Evolutionary conservation across 495 filamentous ascomycete genomes (phyloP).

Genomic region (Darksidea phi): DNA sequence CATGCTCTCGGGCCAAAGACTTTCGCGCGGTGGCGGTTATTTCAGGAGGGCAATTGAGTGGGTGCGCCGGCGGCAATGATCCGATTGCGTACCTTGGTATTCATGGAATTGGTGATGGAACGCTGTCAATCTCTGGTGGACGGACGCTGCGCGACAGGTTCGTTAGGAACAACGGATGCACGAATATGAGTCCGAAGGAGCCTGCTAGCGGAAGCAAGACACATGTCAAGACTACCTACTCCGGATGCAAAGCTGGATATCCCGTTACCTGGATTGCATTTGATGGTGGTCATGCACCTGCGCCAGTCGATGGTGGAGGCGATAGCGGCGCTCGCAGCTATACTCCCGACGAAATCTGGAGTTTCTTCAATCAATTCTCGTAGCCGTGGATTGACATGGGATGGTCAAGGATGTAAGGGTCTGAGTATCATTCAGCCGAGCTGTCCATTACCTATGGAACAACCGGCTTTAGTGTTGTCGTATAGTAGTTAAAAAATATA

Average conservation of each 20-base stretch:
- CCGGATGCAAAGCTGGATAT: conserved; percentile 35
- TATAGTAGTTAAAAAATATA: too few relatives aligned
- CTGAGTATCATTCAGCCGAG: too few relatives aligned
- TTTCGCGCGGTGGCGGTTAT: conserved; percentile 50
- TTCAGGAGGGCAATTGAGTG: conserved; percentile 47
- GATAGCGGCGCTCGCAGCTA: conserved; percentile 28
- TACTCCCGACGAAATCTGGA: conserved; percentile 42
- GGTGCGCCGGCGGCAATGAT: conserved; percentile 44
- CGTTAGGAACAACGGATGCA: conserved; percentile 45
- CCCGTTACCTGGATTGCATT: conserved; percentile 36
- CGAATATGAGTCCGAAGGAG: conserved; percentile 21
- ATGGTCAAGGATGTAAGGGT: too few relatives aligned
- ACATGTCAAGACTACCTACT: conserved; percentile 39
- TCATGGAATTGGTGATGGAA: conserved; percentile 46
- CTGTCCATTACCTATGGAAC: too few relatives aligned
- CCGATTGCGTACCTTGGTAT: conserved; percentile 49
- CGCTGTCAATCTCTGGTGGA: conserved; percentile 43
- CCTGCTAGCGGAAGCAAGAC: conserved; percentile 37
- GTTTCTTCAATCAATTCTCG: conserved; percentile 39
- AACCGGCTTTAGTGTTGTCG: too few relatives aligned
- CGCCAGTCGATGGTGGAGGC: not conserved
- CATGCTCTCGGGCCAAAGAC: conserved; percentile 46
- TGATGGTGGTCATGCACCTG: conserved; percentile 8
- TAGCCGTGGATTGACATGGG: too few relatives aligned
- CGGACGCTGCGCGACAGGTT: conserved; percentile 45